phyloP scores from a whole-genome alignment of 2,329 filamentous ascomycete species.

The Aspergillus sclerotialis region DNA sequence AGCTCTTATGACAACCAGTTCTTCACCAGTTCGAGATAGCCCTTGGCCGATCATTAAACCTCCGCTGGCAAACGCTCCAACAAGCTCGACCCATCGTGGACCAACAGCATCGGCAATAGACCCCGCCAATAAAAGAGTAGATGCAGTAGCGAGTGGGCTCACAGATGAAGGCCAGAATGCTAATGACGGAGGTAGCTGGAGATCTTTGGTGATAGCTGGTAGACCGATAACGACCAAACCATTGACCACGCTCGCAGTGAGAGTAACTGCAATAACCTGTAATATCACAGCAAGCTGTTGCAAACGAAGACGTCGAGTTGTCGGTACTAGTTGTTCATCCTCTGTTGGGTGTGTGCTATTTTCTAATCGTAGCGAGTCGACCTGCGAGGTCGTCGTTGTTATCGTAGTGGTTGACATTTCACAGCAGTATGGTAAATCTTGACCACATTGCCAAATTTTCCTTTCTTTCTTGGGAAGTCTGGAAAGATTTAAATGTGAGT shows the following conservation, averaged over 20 bases:
- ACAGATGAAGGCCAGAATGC: slow-evolving; percentile 23
- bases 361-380: neutral
- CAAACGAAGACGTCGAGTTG: slow-evolving; percentile 1
- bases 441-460: too few species aligned
- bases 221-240: slow-evolving; percentile 38
- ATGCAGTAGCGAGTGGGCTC: slow-evolving; percentile 26
- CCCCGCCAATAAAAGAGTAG: slow-evolving; percentile 41
- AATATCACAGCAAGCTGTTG: slow-evolving; percentile 8
- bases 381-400: neutral
- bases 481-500: too few species aligned
- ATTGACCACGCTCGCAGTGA: slow-evolving; percentile 23
- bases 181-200: slow-evolving; percentile 18
- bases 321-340: too few species aligned
- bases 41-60: slow-evolving; percentile 41
- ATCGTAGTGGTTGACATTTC: neutral
- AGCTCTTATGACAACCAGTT: slow-evolving; percentile 43
- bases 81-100: slow-evolving; percentile 39
- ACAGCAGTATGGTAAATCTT: too few species aligned
- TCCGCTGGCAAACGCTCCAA: slow-evolving; percentile 39
- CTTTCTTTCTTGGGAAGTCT: too few species aligned
- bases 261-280: slow-evolving; percentile 15
- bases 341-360: neutral
- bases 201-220: slow-evolving; percentile 34
- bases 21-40: slow-evolving; percentile 29
- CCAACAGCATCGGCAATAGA: slow-evolving; percentile 48